A percentile compares a stretch with the other conserved stretches of the same genome.
These are phyloP conservation scores for Sclerotinia subarctica DNA, from an alignment of 2,329 filamentous ascomycete genomes.

Conservation along the genomic window DNA sequence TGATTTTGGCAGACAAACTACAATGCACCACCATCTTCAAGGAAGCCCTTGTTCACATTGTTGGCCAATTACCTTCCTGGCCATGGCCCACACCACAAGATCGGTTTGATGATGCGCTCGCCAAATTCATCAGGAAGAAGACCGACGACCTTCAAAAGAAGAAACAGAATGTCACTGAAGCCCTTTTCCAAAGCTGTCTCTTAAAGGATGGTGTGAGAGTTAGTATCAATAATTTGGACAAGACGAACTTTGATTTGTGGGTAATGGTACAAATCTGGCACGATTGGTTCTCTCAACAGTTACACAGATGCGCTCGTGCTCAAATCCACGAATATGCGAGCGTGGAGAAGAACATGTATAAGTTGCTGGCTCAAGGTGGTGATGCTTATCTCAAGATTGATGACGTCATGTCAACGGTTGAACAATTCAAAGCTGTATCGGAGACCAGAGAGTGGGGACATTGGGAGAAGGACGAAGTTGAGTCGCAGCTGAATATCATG, in stretches of 20 bases:
- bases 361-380: constrained; percentile 26
- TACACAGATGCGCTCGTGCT: background rate
- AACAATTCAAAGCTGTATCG: background rate
- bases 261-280: constrained; percentile 30
- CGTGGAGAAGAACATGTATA: constrained; percentile 25
- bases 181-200: constrained; percentile 25
- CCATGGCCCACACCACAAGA: constrained; percentile 16
- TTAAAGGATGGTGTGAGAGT: constrained; percentile 14
- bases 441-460: background rate
- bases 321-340: background rate
- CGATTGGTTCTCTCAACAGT: constrained; percentile 29
- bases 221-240: constrained; percentile 3
- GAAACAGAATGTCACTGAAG: constrained; percentile 19
- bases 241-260: constrained; percentile 34
- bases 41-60: constrained; percentile 33
- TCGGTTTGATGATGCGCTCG: background rate
- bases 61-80: constrained; percentile 29
- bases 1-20: constrained; percentile 25
- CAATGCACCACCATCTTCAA: constrained; percentile 29
- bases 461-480: constrained; percentile 18
- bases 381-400: constrained; percentile 28
- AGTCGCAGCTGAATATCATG: constrained; percentile 26
- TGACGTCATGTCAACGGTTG: constrained; percentile 1
- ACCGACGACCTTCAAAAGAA: constrained; percentile 19
- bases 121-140: constrained; percentile 24